These are phyloP conservation scores for Aaosphaeria arxii DNA, from an alignment of 2,329 filamentous ascomycete genomes.

Conservation along the genomic window DNA sequence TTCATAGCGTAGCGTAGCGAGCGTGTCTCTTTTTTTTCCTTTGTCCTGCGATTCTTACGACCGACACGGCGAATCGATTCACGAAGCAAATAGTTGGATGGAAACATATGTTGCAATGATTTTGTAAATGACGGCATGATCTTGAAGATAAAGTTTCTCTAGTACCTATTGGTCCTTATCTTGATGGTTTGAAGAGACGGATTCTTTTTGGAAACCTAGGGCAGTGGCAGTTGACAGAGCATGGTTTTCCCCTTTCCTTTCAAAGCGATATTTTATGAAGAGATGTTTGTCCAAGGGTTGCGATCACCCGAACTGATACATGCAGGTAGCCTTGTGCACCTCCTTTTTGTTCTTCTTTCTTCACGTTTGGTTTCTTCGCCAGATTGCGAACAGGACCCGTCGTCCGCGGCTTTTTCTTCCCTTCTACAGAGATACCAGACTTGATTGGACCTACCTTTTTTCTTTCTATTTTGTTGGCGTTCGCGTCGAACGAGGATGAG, in stretches of 20 bases:
- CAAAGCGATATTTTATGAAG: neutral
- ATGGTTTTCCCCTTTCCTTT: too few species aligned
- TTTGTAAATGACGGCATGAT: conserved; percentile 13
- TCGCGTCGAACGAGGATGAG: neutral
- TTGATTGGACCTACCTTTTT: conserved; percentile 3
- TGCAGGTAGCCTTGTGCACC: conserved; percentile 2
- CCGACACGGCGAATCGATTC: neutral
- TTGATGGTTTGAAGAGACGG: conserved; percentile 1
- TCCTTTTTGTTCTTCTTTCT: neutral
- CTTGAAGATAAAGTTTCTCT: conserved; percentile 2
- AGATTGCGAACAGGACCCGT: conserved; percentile 5
- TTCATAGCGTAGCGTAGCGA: conserved; percentile 18
- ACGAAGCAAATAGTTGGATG: too few species aligned
- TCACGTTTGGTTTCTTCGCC: neutral
- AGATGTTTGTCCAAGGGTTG: neutral
- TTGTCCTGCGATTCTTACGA: conserved; percentile 6
- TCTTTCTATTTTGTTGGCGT: conserved; percentile 4
- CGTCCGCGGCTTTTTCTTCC: conserved; percentile 4
- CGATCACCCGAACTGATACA: neutral
- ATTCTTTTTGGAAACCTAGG: conserved; percentile 2
- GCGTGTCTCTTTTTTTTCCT: conserved; percentile 8
- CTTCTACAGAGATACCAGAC: conserved; percentile 6
- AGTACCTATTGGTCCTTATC: conserved; percentile 1
- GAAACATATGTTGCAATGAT: conserved; percentile 7
- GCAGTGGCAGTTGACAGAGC: neutral